Evolutionary conservation across 2,329 filamentous ascomycete genomes (phyloP), one percentile per base, ranked within the genome.

Genomic region (Fusarium verticillioides): DNA sequence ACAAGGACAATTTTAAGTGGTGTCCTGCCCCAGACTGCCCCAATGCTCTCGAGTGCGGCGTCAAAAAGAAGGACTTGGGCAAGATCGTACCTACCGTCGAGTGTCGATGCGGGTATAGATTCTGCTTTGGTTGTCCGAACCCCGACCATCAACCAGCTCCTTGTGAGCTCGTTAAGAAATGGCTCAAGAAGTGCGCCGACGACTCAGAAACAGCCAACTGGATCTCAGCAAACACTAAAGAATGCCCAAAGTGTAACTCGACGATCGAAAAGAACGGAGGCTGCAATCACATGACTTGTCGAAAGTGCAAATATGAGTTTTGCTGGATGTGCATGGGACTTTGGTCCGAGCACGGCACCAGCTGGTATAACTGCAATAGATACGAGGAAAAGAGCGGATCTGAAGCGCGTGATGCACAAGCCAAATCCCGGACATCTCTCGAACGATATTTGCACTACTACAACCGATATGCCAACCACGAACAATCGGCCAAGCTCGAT

Each of bases 281-380:
- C 7, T 98, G 95, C 85, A 98, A 98, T 84, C 95, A 98, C 82
- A 98, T 98, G 95, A 98, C 95, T 1, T 98, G 95, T 81, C 88
- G 95, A 63, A 98, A 98, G 82, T 98, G 95, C 85, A 94, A 95
- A 79, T 92, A 98, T 79, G 95, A 98, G 79, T 98, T 99, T 79
- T 99, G 96, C 84, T 99, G 96, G 96, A 98, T 99, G 93, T 99
- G 96, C 80, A 99, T 99, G 96, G 96, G 96, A 0, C 86, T 97
- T 2, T 99, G 96, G 96, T 97, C 95, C 2, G 96, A 99, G 83
- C 96, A 99, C 81, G 96, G 96, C 72, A 99, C 96, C 7, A 97
- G 94, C 83, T 99, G 96, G 96, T 99, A 99, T 86, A 99, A 97
- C 83, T 99, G 96, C 88, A 99, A 97, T 81, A 89, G 96, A 13